Evolutionary conservation across 2,329 filamentous ascomycete genomes (phyloP).

Genomic region (Ophiostoma quercus): DNA sequence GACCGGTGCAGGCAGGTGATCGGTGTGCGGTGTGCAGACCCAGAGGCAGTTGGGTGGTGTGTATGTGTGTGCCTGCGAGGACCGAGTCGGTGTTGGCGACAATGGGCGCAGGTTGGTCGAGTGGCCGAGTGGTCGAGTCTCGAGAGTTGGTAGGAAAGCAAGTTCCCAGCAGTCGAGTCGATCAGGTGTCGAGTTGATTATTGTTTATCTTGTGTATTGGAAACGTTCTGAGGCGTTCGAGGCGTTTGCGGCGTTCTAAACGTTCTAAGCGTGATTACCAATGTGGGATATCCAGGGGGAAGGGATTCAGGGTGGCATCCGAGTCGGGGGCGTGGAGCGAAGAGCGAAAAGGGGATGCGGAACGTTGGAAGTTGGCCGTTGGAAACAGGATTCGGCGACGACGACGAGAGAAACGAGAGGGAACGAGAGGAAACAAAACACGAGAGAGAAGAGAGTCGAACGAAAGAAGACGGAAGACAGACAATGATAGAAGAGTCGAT

Average conservation of each 20-base stretch:
- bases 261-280: constrained; percentile 11
- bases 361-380: not conserved
- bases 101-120: not conserved
- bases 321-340: constrained; percentile 8
- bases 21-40: constrained; percentile 8
- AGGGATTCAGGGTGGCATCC: constrained; percentile 9
- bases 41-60: not conserved
- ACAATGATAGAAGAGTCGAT: not conserved
- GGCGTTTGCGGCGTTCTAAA: not conserved
- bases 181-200: not conserved
- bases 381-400: not conserved
- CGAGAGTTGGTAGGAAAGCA: constrained; percentile 5
- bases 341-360: constrained; percentile 2
- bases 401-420: not conserved
- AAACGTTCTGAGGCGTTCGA: not conserved
- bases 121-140: not conserved
- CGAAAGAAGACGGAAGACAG: not conserved
- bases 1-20: not conserved
- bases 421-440: not conserved
- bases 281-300: constrained; percentile 7
- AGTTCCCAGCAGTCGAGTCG: not conserved
- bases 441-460: not conserved
- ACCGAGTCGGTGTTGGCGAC: not conserved
- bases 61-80: not conserved
- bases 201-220: not conserved